phyloP scores from a whole-genome alignment of 306 rosid species.

The Rosa persica region DNA sequence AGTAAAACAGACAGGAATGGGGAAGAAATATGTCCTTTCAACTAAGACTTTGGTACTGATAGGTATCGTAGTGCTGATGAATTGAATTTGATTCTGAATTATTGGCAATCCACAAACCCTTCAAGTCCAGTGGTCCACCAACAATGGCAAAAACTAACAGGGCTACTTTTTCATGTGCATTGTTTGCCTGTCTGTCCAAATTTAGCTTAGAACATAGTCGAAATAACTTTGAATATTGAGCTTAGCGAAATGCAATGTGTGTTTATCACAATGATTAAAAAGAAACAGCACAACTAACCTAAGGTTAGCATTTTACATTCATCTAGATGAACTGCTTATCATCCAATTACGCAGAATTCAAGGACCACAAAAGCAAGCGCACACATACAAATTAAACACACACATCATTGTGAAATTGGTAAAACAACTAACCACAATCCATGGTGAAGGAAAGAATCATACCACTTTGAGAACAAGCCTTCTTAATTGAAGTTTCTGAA shows the following conservation, averaged over 20 bases:
- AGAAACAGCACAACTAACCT: background rate
- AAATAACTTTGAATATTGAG: background rate
- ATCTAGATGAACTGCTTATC: background rate
- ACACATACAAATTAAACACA: background rate
- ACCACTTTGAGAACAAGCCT: conserved; percentile 88
- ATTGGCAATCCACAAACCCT: background rate
- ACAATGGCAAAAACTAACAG: background rate
- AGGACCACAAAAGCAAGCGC: background rate
- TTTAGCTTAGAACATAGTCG: background rate
- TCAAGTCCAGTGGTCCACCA: background rate
- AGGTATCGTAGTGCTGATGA: background rate
- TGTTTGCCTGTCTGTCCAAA: background rate
- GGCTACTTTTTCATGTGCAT: background rate
- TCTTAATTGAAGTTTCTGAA: conserved; percentile 69
- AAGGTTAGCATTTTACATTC: background rate
- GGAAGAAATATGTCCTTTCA: background rate
- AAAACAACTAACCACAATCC: background rate
- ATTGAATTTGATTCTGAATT: conserved; percentile 6
- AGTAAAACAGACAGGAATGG: background rate
- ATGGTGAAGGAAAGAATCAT: background rate
- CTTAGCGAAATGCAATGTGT: background rate
- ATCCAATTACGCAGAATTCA: background rate
- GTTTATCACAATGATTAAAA: background rate
- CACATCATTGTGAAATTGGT: background rate
- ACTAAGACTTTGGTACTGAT: background rate